Evolutionary conservation across 306 rosid genomes (phyloP).

Genomic region (Ziziphus jujuba): DNA sequence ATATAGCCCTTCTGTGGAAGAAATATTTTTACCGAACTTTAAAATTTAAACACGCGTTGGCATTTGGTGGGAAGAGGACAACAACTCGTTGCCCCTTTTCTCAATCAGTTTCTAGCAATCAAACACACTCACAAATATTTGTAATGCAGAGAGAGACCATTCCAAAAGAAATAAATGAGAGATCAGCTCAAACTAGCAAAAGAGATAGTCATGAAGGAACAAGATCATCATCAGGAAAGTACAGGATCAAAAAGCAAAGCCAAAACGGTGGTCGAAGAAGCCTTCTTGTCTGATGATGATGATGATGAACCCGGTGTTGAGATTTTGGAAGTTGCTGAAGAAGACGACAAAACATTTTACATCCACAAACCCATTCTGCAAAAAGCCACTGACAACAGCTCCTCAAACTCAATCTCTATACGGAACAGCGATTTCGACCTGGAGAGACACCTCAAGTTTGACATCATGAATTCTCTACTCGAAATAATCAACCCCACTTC

Average conservation of each 20-base stretch:
- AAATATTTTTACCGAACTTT: no score
- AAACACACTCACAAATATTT: no score
- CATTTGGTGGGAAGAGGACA: no score
- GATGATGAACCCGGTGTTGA: background rate
- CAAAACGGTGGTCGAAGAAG: background rate
- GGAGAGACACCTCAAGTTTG: slow-evolving; percentile 1
- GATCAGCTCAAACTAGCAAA: background rate
- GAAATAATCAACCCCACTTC: background rate
- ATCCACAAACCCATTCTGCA: background rate
- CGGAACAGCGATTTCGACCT: background rate
- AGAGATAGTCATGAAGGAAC: background rate
- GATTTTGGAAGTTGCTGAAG: slow-evolving; percentile 16
- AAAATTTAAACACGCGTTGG: no score
- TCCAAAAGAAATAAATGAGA: no score
- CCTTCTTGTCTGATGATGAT: background rate
- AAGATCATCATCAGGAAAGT: background rate
- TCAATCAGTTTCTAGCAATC: no score
- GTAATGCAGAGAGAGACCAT: no score
- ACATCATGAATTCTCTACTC: slow-evolving; percentile 2
- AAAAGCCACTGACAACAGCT: background rate
- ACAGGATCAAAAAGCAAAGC: background rate
- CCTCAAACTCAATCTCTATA: slow-evolving; percentile 10
- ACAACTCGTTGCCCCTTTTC: no score
- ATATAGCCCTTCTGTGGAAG: no score
- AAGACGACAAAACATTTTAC: background rate